Evolutionary conservation across 768 basidiomycete species (phyloP).

Genomic region (Hygrocybe punicea): DNA sequence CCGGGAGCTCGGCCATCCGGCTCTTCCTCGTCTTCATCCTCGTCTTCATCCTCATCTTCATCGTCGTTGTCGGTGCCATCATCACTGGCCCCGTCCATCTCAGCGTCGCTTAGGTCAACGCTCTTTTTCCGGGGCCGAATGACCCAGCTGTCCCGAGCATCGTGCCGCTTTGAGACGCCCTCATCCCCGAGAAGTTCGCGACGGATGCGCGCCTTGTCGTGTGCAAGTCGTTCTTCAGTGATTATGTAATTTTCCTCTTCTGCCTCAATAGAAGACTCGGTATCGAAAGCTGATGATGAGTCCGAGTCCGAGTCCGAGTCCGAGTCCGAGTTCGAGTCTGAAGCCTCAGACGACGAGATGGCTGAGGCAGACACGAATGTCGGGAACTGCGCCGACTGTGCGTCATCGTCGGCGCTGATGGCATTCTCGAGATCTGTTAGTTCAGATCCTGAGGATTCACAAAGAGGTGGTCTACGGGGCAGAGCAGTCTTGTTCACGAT

Average conservation of each 20-base stretch:
- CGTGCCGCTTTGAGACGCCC: constrained; percentile 35
- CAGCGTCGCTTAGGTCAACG: constrained; percentile 59
- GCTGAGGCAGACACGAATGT: constrained; percentile 68
- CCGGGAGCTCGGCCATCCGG: constrained; percentile 40
- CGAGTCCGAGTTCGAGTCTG: constrained; percentile 47
- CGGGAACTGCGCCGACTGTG: constrained; percentile 47
- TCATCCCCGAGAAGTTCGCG: constrained; percentile 60
- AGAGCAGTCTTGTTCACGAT: constrained; percentile 9
- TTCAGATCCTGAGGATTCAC: constrained; percentile 30
- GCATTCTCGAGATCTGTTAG: constrained; percentile 35
- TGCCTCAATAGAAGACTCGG: constrained; percentile 55
- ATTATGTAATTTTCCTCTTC: constrained; percentile 63
- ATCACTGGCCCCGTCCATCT: constrained; percentile 61
- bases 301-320: constrained; percentile 43
- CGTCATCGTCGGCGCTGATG: constrained; percentile 32
- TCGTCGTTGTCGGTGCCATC: constrained; percentile 58
- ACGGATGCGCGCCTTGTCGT: constrained; percentile 51
- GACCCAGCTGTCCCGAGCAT: constrained; percentile 57
- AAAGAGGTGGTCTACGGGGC: constrained; percentile 13
- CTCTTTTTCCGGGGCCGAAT: constrained; percentile 68
- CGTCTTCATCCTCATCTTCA: constrained; percentile 32
- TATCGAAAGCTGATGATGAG: constrained; percentile 43
- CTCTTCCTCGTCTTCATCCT: constrained; percentile 40
- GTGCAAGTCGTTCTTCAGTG: constrained; percentile 38
- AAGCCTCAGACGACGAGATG: constrained; percentile 45